These are phyloP conservation scores for Candida piceae DNA, from an alignment of 805 yeast species.

Conservation along the genomic window DNA sequence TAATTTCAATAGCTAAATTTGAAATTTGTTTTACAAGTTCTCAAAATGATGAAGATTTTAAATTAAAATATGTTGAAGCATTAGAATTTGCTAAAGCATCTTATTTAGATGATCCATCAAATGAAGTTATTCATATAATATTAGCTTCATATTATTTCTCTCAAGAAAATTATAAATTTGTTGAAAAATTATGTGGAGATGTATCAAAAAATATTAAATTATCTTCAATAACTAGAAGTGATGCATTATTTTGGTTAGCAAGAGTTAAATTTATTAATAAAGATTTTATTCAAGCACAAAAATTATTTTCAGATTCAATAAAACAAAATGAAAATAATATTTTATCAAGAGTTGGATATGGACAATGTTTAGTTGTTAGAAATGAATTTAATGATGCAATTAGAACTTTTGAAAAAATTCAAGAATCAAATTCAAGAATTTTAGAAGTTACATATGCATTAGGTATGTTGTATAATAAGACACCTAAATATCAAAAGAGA, in stretches of 20 bases:
- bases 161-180: constrained; percentile 52
- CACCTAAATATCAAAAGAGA: constrained; percentile 31
- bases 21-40: constrained; percentile 57
- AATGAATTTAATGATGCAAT: constrained; percentile 78
- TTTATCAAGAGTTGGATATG: constrained; percentile 75
- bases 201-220: constrained; percentile 38
- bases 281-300: constrained; percentile 68
- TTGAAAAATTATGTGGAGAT: constrained; percentile 50
- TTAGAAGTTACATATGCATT: constrained; percentile 71
- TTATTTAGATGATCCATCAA: constrained; percentile 37
- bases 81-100: constrained; percentile 43
- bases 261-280: constrained; percentile 59
- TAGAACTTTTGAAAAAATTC: constrained; percentile 72
- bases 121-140: constrained; percentile 59
- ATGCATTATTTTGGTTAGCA: constrained; percentile 80
- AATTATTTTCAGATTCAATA: constrained; percentile 65
- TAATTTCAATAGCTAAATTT: constrained; percentile 64
- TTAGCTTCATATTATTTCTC: constrained; percentile 71
- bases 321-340: constrained; percentile 59
- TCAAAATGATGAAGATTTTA: constrained; percentile 56
- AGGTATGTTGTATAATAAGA: constrained; percentile 68
- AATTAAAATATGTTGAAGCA: constrained; percentile 51
- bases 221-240: constrained; percentile 44
- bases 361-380: constrained; percentile 75
- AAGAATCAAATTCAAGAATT: constrained; percentile 60